Percentiles rank a stretch among this genome's conserved stretches.
Evolutionary conservation across 495 filamentous ascomycete species (phyloP).

Genomic region (Penicillium crystallinum): DNA sequence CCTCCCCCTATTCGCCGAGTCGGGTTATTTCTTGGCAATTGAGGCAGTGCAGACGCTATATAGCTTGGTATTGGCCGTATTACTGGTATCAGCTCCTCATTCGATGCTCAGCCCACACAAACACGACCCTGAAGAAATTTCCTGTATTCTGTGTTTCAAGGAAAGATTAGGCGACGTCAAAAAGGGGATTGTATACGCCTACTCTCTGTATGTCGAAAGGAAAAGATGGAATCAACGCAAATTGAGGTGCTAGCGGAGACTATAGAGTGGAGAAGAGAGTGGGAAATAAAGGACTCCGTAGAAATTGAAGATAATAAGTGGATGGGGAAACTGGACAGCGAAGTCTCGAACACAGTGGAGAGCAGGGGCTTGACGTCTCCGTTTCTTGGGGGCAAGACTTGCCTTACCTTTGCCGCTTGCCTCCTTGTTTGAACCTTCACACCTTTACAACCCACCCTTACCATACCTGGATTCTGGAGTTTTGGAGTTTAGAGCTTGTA

Average conservation of each 20-base stretch:
- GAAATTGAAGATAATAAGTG: no score
- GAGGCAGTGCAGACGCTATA: slow-evolving; percentile 18
- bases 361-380: background rate
- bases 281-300: background rate
- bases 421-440: background rate
- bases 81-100: background rate
- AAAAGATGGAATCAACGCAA: background rate
- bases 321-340: no score
- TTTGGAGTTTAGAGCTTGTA: background rate
- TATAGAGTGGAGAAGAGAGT: background rate
- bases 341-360: background rate
- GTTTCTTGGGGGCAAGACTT: background rate
- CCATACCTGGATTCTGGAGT: background rate
- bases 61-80: background rate
- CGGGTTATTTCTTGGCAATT: slow-evolving; percentile 13
- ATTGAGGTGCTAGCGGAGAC: background rate
- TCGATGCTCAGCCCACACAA: background rate
- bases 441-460: background rate
- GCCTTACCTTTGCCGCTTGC: background rate
- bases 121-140: background rate
- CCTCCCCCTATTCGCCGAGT: background rate
- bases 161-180: no score
- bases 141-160: no score
- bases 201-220: background rate
- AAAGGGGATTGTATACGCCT: background rate